Percentiles rank a stretch among this genome's conserved stretches.
Evolutionary conservation across 768 basidiomycete genomes (phyloP).

Genomic region (Tulasnella sp.): DNA sequence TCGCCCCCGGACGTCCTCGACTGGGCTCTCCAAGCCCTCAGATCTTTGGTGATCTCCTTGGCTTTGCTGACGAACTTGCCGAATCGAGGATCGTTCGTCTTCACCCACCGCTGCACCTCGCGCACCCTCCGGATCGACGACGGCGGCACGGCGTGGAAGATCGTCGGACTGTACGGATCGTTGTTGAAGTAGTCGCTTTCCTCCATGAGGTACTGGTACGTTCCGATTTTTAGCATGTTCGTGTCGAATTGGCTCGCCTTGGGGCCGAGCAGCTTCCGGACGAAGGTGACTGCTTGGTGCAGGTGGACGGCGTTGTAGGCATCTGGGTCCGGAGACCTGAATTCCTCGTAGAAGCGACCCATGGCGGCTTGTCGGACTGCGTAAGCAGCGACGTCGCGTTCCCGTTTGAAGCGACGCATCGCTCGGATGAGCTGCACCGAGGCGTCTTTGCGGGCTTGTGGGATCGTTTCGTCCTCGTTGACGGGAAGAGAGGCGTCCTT

Average conservation of each 20-base stretch:
- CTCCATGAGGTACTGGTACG: slow-evolving; percentile 69
- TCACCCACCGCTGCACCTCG: slow-evolving; percentile 54
- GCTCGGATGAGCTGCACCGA: slow-evolving; percentile 26
- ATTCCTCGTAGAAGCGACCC: slow-evolving; percentile 48
- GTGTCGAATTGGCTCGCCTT: slow-evolving; percentile 43
- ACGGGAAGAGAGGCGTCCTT: not conserved
- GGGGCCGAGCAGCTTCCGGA: slow-evolving; percentile 41
- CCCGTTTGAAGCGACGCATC: slow-evolving; percentile 24
- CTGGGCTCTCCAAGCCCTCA: slow-evolving; percentile 34
- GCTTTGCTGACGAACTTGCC: slow-evolving; percentile 58
- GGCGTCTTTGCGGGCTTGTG: not conserved
- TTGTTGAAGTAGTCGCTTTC: slow-evolving; percentile 58
- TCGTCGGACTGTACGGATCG: slow-evolving; percentile 51
- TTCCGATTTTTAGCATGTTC: slow-evolving; percentile 52
- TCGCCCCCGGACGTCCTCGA: slow-evolving; percentile 41
- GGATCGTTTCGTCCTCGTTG: slow-evolving; percentile 13
- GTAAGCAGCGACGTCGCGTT: not conserved
- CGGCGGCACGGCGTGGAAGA: slow-evolving; percentile 66
- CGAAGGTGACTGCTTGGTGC: slow-evolving; percentile 54
- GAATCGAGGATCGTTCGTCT: slow-evolving; percentile 47
- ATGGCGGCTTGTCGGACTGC: slow-evolving; percentile 9
- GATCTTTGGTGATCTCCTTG: slow-evolving; percentile 45
- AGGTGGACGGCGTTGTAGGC: slow-evolving; percentile 63
- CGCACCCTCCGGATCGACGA: slow-evolving; percentile 58
- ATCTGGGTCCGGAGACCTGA: slow-evolving; percentile 53